Evolutionary conservation across 305 asterid species (phyloP).

Genomic region (Stenogyne calaminthoides): DNA sequence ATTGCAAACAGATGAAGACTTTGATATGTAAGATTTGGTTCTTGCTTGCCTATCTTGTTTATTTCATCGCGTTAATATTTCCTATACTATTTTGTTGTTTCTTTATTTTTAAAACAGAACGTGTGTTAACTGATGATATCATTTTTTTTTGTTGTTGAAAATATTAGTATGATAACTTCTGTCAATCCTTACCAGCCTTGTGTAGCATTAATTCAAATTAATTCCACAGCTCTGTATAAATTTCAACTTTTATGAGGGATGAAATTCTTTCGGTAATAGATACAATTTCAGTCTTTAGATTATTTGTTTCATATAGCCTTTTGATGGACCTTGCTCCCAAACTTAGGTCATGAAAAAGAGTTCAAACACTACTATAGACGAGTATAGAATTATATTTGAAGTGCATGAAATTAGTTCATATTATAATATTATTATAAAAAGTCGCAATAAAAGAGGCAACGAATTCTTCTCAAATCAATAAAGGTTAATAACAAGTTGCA

Average conservation of each 20-base stretch:
- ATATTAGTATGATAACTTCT: too few relatives aligned
- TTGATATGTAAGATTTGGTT: conserved; percentile 1
- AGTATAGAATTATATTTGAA: too few relatives aligned
- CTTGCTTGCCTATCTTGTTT: not conserved
- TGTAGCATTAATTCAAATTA: too few relatives aligned
- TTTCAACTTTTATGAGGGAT: too few relatives aligned
- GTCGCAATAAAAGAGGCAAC: too few relatives aligned
- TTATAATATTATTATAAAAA: too few relatives aligned
- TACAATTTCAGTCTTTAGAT: not conserved
- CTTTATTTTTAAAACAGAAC: too few relatives aligned
- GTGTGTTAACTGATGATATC: not conserved
- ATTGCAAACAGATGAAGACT: not conserved
- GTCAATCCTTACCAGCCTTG: too few relatives aligned
- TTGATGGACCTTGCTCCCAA: not conserved
- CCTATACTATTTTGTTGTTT: not conserved
- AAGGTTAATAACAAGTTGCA: too few relatives aligned
- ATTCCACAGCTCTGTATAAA: too few relatives aligned
- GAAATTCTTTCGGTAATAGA: not conserved
- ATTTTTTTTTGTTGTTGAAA: not conserved
- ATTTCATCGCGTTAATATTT: not conserved
- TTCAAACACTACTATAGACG: not conserved
- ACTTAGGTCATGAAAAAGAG: not conserved
- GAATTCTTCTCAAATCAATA: too few relatives aligned
- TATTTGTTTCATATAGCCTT: not conserved
- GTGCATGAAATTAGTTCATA: too few relatives aligned